A percentile compares a stretch with the other conserved stretches of the same genome.
These are phyloP conservation scores for Fusarium napiforme DNA, from an alignment of 2,329 filamentous ascomycete genomes.

Conservation along the genomic window DNA sequence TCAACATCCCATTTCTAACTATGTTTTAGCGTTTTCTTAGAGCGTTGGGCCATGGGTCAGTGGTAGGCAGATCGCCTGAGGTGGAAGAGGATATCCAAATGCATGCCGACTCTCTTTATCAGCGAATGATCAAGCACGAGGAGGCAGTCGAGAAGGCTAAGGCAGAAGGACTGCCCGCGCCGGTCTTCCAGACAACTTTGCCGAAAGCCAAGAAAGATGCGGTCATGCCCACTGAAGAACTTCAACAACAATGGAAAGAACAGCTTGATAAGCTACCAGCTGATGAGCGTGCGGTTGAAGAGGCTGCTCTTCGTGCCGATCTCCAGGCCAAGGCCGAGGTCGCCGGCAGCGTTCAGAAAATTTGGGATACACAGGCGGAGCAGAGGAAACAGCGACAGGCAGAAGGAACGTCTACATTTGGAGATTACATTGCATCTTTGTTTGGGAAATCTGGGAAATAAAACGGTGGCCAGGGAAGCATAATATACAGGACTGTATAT, in stretches of 20 bases:
- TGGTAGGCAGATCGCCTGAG: slow-evolving; percentile 69
- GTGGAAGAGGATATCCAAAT: slow-evolving; percentile 92
- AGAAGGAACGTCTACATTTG: slow-evolving; percentile 47
- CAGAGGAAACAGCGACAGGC: slow-evolving; percentile 60
- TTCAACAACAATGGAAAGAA: slow-evolving; percentile 64
- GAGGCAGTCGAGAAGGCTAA: slow-evolving; percentile 75
- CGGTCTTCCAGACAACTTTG: slow-evolving; percentile 69
- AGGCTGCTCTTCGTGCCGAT: slow-evolving; percentile 72
- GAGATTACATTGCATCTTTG: slow-evolving; percentile 46
- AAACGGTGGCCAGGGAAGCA: neutral
- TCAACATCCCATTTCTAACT: slow-evolving; percentile 12
- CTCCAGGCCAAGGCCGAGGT: slow-evolving; percentile 69
- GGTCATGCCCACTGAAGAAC: slow-evolving; percentile 54
- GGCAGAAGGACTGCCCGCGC: slow-evolving; percentile 66
- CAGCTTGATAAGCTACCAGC: slow-evolving; percentile 67
- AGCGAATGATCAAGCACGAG: slow-evolving; percentile 87
- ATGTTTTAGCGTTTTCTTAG: slow-evolving; percentile 81
- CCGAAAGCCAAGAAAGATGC: slow-evolving; percentile 46
- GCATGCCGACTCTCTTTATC: slow-evolving; percentile 92
- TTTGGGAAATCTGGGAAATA: slow-evolving; percentile 47
- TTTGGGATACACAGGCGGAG: slow-evolving; percentile 59
- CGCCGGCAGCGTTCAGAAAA: slow-evolving; percentile 64
- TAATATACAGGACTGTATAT: slow-evolving; percentile 39
- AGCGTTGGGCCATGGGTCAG: slow-evolving; percentile 85
- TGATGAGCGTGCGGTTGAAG: slow-evolving; percentile 69